These are phyloP conservation scores for Apiotrichum sp. DNA, from an alignment of 1,284 basidiomycete species.

Conservation along the genomic window DNA sequence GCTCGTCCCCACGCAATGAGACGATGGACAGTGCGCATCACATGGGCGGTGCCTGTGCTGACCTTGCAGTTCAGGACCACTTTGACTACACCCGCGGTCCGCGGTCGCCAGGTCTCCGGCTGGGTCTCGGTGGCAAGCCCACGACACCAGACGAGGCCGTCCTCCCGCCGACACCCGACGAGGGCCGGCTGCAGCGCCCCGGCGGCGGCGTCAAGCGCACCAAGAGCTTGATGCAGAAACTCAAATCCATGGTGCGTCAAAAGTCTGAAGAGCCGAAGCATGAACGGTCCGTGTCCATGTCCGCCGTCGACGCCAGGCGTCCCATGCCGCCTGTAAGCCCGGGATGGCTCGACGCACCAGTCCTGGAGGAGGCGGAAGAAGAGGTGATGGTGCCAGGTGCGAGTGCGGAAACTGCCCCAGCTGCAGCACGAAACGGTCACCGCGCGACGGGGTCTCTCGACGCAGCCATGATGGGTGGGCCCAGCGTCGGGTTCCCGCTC, in stretches of 20 bases:
- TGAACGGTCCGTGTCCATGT: conserved; percentile 20
- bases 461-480: background rate
- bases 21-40: conserved; percentile 26
- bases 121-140: background rate
- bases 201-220: conserved; percentile 42
- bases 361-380: conserved; percentile 8
- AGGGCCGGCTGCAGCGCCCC: conserved; percentile 5
- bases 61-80: conserved; percentile 22
- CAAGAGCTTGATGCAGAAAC: conserved; percentile 48
- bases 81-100: conserved; percentile 8
- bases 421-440: background rate
- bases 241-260: conserved; percentile 48
- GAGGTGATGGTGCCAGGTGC: too few species aligned
- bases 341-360: conserved; percentile 3
- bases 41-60: background rate
- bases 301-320: conserved; percentile 5
- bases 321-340: background rate
- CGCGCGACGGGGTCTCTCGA: background rate
- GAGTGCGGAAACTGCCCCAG: too few species aligned
- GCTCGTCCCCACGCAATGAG: conserved; percentile 36
- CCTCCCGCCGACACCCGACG: conserved; percentile 6
- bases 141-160: background rate
- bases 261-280: conserved; percentile 4
- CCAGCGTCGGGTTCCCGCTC: background rate
- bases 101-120: conserved; percentile 34